A percentile compares a stretch with the other conserved stretches of the same genome.
phyloP scores from a whole-genome alignment of 202 grass and related monocot species.

The Eragrostis tef region DNA sequence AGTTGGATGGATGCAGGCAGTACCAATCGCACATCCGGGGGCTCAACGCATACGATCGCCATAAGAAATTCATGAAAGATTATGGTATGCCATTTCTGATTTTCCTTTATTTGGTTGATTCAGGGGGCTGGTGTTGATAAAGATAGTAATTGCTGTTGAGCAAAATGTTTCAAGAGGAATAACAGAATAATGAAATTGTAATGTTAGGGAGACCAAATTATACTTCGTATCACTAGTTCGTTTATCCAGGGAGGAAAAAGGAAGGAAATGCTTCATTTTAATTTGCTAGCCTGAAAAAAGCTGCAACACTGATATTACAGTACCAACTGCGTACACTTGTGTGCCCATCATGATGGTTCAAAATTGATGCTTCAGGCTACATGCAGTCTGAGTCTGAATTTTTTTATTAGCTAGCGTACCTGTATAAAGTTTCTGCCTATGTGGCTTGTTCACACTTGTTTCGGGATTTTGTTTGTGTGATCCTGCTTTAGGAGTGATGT shows the following conservation, averaged over 20 bases:
- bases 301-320: neutral
- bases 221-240: neutral
- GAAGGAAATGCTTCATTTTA: neutral
- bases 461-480: neutral
- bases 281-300: neutral
- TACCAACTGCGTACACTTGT: neutral
- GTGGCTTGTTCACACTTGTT: slow-evolving; percentile 3
- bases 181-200: neutral
- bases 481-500: neutral
- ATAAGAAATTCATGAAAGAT: slow-evolving; percentile 92
- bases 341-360: neutral
- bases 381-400: neutral
- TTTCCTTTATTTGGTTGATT: neutral
- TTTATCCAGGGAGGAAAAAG: neutral
- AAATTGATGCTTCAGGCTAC: neutral
- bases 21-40: slow-evolving; percentile 87
- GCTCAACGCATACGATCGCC: slow-evolving; percentile 83
- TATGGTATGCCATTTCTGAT: slow-evolving; percentile 53
- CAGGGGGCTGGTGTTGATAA: neutral
- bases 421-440: neutral
- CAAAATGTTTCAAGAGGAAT: neutral
- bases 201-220: neutral
- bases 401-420: neutral
- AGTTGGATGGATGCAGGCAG: slow-evolving; percentile 60
- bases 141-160: neutral